phyloP scores from a whole-genome alignment of 257 asterid species.

The Petunia axillaris region DNA sequence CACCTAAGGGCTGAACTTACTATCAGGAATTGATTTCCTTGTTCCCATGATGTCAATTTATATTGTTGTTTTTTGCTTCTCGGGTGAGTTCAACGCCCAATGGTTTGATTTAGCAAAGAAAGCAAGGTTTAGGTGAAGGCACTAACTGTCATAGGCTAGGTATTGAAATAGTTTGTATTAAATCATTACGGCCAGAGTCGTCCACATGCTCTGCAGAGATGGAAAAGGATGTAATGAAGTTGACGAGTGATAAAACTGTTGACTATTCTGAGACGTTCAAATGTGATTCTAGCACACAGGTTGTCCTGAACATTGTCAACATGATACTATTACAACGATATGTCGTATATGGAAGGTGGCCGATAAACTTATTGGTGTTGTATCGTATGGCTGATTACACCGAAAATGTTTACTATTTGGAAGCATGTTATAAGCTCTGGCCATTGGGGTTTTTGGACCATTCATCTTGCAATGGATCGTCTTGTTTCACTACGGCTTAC shows the following conservation, averaged over 20 bases:
- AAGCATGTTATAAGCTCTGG: neutral
- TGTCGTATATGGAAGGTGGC: neutral
- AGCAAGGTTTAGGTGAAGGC: constrained; percentile 1
- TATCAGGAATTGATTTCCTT: constrained; percentile 48
- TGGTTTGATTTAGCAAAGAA: constrained; percentile 2
- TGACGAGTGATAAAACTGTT: neutral
- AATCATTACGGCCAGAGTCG: neutral
- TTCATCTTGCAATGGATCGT: neutral
- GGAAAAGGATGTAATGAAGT: constrained; percentile 12
- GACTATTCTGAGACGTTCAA: neutral
- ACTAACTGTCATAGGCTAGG: constrained; percentile 7
- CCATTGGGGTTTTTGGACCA: neutral
- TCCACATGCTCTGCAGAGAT: constrained; percentile 1
- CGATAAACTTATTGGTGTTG: neutral
- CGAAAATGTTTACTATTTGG: neutral
- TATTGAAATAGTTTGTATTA: constrained; percentile 11
- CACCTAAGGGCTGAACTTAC: constrained; percentile 93
- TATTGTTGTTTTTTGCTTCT: neutral
- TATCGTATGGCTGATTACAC: neutral
- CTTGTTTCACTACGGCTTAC: neutral
- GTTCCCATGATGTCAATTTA: neutral
- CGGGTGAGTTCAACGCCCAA: neutral
- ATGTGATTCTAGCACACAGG: neutral
- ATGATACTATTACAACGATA: neutral
- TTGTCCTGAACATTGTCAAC: neutral